Conservation (phyloP, 2,329 filamentous ascomycete species). For the Aspergillus clavatus region DNA sequence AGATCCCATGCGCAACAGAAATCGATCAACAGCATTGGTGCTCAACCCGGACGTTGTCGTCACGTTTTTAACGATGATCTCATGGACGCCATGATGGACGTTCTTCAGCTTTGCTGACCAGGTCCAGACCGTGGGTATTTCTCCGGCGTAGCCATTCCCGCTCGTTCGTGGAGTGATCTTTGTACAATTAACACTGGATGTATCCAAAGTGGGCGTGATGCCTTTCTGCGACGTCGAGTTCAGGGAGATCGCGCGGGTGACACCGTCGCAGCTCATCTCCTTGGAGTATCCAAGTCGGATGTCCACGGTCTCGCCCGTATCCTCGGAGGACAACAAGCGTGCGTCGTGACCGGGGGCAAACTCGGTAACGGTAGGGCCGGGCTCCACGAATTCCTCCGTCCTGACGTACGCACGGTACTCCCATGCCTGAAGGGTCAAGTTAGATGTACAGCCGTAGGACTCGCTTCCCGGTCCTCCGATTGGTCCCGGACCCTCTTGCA, state of each 20-base stretch:
- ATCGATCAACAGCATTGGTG: conserved; percentile 53
- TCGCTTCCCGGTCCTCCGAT: conserved; percentile 46
- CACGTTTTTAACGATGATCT: conserved; percentile 53
- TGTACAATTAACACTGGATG: not conserved
- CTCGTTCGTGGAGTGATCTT: not conserved
- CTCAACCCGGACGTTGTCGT: conserved; percentile 31
- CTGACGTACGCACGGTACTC: conserved; percentile 58
- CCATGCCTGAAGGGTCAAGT: too few relatives aligned
- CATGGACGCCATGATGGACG: conserved; percentile 57
- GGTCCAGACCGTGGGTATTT: conserved; percentile 51
- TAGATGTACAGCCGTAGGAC: too few relatives aligned
- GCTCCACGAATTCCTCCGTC: conserved; percentile 43
- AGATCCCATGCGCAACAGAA: conserved; percentile 56
- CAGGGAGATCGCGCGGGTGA: conserved; percentile 47
- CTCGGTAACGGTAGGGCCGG: conserved; percentile 54
- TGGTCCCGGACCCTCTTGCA: conserved; percentile 47
- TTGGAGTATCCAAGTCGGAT: conserved; percentile 55
- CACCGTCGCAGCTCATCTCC: conserved; percentile 54
- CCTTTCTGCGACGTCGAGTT: conserved; percentile 49
- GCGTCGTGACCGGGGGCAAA: conserved; percentile 58
- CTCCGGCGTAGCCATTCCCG: conserved; percentile 38
- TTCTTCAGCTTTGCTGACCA: conserved; percentile 49
- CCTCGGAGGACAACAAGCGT: conserved; percentile 36
- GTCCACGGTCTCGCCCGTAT: too few relatives aligned
- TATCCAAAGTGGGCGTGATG: conserved; percentile 35